phyloP scores from a whole-genome alignment of 148 eudicot genomes.

The Silene latifolia region DNA sequence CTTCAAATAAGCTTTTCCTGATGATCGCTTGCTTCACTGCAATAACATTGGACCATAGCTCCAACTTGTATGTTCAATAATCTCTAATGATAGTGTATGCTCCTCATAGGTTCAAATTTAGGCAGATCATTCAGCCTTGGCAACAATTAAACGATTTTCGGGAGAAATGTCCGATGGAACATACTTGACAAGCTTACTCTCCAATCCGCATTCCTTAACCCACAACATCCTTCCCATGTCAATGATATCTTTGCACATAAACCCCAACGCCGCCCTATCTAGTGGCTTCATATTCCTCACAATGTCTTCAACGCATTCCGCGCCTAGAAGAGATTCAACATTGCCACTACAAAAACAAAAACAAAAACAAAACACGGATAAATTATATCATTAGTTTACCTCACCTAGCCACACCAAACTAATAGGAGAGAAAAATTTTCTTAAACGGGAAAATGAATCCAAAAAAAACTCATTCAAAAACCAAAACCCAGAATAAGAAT shows the following conservation, averaged over 20 bases:
- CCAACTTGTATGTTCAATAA: not conserved
- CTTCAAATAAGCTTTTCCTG: not conserved
- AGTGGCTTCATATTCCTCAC: conserved; percentile 54
- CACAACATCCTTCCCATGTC: conserved; percentile 85
- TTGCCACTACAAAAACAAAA: conserved; percentile 24
- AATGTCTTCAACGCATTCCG: conserved; percentile 38
- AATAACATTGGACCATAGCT: not conserved
- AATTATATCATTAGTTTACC: not conserved
- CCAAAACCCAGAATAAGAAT: not conserved
- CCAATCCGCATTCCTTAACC: conserved; percentile 58
- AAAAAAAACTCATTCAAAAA: not conserved
- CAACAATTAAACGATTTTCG: conserved; percentile 77
- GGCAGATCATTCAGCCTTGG: conserved; percentile 33
- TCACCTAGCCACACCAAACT: not conserved
- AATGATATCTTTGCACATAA: conserved; percentile 94
- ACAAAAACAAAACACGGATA: not conserved
- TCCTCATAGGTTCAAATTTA: not conserved
- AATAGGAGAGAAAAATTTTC: not conserved
- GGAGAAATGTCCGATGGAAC: conserved; percentile 76
- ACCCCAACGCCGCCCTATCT: conserved; percentile 76
- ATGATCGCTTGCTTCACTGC: not conserved
- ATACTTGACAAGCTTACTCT: conserved; percentile 68
- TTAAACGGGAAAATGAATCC: not conserved
- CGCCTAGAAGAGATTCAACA: conserved; percentile 26
- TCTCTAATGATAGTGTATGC: not conserved